These are phyloP conservation scores for Atalantia buxifolia DNA, from an alignment of 345 rosid species.

Conservation along the genomic window DNA sequence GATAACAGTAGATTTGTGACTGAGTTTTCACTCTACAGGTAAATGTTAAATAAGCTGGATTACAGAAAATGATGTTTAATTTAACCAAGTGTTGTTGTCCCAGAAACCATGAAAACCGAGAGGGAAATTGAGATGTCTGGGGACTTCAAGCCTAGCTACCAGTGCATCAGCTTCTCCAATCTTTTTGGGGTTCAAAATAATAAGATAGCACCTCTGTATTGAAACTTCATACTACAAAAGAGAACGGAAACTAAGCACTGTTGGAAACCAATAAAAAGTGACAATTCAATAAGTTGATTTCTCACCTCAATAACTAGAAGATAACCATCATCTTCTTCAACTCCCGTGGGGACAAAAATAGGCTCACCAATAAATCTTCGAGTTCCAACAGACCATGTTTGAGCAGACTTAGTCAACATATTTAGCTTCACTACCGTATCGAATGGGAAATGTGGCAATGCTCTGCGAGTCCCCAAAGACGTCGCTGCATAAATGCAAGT, in stretches of 20 bases:
- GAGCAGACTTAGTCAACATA: slow-evolving; percentile 19
- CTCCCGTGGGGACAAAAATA: slow-evolving; percentile 53
- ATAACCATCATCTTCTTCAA: slow-evolving; percentile 73
- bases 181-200: slow-evolving; percentile 64
- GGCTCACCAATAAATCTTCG: slow-evolving; percentile 90
- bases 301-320: slow-evolving; percentile 82
- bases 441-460: slow-evolving; percentile 79
- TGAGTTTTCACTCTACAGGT: too few species aligned
- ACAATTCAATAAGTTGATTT: not conserved
- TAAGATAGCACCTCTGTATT: slow-evolving; percentile 70
- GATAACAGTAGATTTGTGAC: too few species aligned
- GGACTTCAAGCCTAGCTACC: slow-evolving; percentile 73
- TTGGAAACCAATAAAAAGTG: not conserved
- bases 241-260: not conserved
- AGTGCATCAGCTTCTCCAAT: slow-evolving; percentile 73
- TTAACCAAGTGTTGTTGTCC: slow-evolving; percentile 26
- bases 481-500: slow-evolving; percentile 54
- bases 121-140: slow-evolving; percentile 72
- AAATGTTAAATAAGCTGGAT: not conserved
- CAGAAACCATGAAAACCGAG: slow-evolving; percentile 94
- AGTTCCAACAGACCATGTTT: slow-evolving; percentile 58
- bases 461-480: slow-evolving; percentile 58
- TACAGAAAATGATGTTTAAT: not conserved
- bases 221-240: slow-evolving; percentile 78
- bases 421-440: slow-evolving; percentile 75